Conservation (phyloP, 2,329 filamentous ascomycete species). For the Teratosphaeria viscida region DNA sequence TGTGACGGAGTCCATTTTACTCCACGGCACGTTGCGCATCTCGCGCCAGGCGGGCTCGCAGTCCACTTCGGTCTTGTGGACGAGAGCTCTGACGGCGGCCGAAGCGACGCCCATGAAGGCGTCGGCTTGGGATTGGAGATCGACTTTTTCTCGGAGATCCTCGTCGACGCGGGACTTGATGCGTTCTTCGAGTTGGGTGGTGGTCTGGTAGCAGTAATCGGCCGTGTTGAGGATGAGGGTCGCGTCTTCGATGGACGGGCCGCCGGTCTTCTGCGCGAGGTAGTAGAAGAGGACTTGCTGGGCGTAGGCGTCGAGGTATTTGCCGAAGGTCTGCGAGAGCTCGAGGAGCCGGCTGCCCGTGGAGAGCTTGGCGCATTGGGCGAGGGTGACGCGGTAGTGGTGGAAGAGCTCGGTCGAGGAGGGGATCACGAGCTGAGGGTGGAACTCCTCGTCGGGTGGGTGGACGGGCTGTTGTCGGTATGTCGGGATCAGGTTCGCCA, state of each 20-base stretch:
- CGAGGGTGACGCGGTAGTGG: constrained; percentile 85
- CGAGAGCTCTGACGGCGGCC: constrained; percentile 71
- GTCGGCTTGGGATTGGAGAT: constrained; percentile 87
- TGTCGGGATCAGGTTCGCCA: constrained; percentile 73
- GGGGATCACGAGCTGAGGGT: constrained; percentile 74
- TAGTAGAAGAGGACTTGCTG: constrained; percentile 79
- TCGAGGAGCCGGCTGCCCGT: constrained; percentile 81
- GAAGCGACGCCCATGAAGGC: constrained; percentile 91
- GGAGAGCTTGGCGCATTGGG: constrained; percentile 91
- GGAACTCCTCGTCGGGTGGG: constrained; percentile 82
- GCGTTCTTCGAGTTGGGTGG: constrained; percentile 85
- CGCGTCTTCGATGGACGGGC: constrained; percentile 61
- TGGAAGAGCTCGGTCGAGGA: constrained; percentile 96
- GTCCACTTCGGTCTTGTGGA: constrained; percentile 70
- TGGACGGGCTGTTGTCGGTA: constrained; percentile 76
- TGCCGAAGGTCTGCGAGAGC: constrained; percentile 73
- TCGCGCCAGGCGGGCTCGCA: constrained; percentile 87
- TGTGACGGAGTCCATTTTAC: constrained; percentile 80
- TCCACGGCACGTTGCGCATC: constrained; percentile 95
- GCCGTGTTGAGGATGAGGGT: constrained; percentile 89
- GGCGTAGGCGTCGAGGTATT: constrained; percentile 90
- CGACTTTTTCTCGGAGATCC: constrained; percentile 64
- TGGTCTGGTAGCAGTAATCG: constrained; percentile 93
- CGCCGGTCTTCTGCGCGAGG: constrained; percentile 48
- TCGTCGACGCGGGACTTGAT: constrained; percentile 83